Base-by-base conservation (phyloP, 495 filamentous ascomycete species). In the Astrocystis sublimbata region DNA sequence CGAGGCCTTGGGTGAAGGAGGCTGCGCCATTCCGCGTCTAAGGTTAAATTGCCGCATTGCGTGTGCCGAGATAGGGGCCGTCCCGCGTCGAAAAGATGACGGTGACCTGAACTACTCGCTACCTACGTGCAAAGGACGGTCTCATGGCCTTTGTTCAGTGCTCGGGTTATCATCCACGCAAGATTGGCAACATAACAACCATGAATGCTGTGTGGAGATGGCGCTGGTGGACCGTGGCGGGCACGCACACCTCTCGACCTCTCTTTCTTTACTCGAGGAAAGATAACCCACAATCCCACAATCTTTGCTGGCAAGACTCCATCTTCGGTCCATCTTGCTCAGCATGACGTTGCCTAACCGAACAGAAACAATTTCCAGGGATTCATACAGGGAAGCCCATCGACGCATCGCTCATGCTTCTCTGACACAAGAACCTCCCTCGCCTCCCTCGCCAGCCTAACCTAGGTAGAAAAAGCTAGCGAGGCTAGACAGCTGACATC, bases 51-150 rank as follows among this genome's bases (percentile, higher is more conserved):
- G 8, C 46, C 28, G 15, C 46, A 30, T 31, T 50, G 46, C 35
- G 33, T 56, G 53, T 38, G 38, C 28, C 54, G 40, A 57, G 54
- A 57, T 43, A 57, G 54, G 54, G 54, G 54, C 54, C 24, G 54
- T 57, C 54, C 53, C 54, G 33, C 54, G 30, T 35, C n/a, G 13
- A 42, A n/a, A 42, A 42, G 52, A 30, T 19, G 36, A 56, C 42
- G 23, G 13, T 13, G 19, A 28, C n/a, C n/a, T n/a, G n/a, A n/a
- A n/a, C n/a, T n/a, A n/a, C n/a, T n/a, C n/a, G n/a, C n/a, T n/a
- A n/a, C n/a, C n/a, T n/a, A n/a, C n/a, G n/a, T n/a, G n/a, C n/a
- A n/a, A n/a, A n/a, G n/a, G n/a, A n/a, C n/a, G n/a, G n/a, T 19
- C 21, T 42, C 38, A 19, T 33, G 38, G 24, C 45, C 40, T 28